Percentiles rank a stretch among this genome's conserved stretches.
These are phyloP conservation scores for Aspergillus sclerotialis DNA, from an alignment of 2,329 filamentous ascomycete genomes.

Conservation along the genomic window DNA sequence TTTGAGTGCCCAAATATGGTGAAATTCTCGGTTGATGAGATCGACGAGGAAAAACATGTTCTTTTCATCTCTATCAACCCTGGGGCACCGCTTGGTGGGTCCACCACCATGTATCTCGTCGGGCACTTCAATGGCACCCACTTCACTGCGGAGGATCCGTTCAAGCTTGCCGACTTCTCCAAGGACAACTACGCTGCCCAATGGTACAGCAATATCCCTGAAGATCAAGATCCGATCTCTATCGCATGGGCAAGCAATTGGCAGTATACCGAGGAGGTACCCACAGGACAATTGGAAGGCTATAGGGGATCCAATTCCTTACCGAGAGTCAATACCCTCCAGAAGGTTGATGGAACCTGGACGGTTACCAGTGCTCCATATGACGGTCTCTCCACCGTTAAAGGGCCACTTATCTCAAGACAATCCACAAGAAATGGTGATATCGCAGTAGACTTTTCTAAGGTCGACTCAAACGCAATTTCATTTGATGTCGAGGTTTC, in stretches of 20 bases:
- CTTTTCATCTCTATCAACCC: conserved; percentile 25
- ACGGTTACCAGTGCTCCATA: conserved; percentile 47
- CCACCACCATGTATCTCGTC: conserved; percentile 42
- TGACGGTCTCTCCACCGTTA: conserved; percentile 39
- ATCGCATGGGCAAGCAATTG: conserved; percentile 56
- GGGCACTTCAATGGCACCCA: conserved; percentile 50
- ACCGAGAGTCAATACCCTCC: conserved; percentile 47
- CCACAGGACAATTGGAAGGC: conserved; percentile 46
- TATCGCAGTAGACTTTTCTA: conserved; percentile 45
- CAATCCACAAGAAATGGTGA: conserved; percentile 34
- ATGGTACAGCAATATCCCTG: conserved; percentile 45
- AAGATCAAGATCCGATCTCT: conserved; percentile 36
- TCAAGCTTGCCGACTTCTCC: conserved; percentile 21
- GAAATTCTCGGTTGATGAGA: conserved; percentile 41
- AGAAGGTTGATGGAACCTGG: conserved; percentile 44
- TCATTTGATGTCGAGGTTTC: conserved; percentile 49
- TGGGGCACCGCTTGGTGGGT: conserved; percentile 28
- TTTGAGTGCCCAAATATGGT: conserved; percentile 61
- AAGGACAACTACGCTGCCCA: conserved; percentile 43
- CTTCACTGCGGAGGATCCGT: conserved; percentile 27
- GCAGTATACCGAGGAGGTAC: conserved; percentile 51
- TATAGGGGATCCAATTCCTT: conserved; percentile 49
- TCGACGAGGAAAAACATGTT: conserved; percentile 14
- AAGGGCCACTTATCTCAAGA: conserved; percentile 28
- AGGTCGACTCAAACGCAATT: conserved; percentile 44